Evolutionary conservation across 495 filamentous ascomycete species (phyloP).

Genomic region (Talaromyces nanjingensis): DNA sequence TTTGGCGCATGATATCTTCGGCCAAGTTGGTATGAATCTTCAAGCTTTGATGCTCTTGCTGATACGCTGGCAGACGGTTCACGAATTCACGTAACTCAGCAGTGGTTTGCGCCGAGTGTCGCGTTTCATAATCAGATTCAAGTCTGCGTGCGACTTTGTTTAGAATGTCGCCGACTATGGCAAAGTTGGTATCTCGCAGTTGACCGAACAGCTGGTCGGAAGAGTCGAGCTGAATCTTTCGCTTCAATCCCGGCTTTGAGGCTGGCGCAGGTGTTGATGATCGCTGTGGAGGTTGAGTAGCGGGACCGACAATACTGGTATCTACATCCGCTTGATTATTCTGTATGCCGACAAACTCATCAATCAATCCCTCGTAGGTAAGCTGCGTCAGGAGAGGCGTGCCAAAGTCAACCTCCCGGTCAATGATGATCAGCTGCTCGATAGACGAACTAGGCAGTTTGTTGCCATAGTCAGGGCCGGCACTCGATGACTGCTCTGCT

Average conservation of each 20-base stretch:
- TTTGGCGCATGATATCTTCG: conserved; percentile 91
- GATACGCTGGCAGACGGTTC: conserved; percentile 80
- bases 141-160: conserved; percentile 88
- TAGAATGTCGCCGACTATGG: conserved; percentile 78
- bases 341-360: conserved; percentile 86
- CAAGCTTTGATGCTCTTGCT: conserved; percentile 86
- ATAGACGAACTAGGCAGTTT: conserved; percentile 77
- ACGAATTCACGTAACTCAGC: conserved; percentile 91
- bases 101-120: conserved; percentile 82
- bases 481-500: conserved; percentile 62
- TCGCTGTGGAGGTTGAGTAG: conserved; percentile 47
- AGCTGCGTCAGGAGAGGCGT: conserved; percentile 89
- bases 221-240: conserved; percentile 84
- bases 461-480: conserved; percentile 51
- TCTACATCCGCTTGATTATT: conserved; percentile 91
- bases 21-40: conserved; percentile 86
- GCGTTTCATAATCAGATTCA: conserved; percentile 79
- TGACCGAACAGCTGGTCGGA: conserved; percentile 86
- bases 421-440: conserved; percentile 89
- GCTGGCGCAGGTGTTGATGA: conserved; percentile 46
- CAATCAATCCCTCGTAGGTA: conserved; percentile 94
- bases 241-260: conserved; percentile 62
- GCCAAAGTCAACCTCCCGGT: conserved; percentile 88
- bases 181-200: conserved; percentile 89
- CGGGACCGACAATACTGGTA: conserved; percentile 75